Evolutionary conservation across 164 flowering plant species (phyloP), one percentile per base, ranked within the genome.

Genomic region (Saururus chinensis): DNA sequence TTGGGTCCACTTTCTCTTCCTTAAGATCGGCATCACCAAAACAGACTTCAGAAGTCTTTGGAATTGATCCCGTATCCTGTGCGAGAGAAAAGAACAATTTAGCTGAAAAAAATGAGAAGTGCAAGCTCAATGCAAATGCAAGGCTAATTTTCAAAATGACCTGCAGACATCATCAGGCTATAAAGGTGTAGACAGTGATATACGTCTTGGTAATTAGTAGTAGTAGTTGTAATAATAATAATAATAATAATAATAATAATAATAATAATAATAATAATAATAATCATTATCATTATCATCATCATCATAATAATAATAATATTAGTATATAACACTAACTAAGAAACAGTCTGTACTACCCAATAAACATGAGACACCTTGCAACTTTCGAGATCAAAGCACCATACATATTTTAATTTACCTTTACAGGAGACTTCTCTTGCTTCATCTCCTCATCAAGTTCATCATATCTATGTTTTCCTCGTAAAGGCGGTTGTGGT

Each of bases 1-100:
- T 25, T 40, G 73, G 22, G n/a, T 71, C 55, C 22, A 51, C 69
- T 25, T 19, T n/a, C 42, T 67, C 70, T 59, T 69, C 77, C 69
- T 63, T 73, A 37, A 53, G 53, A 26, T 53, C 30, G 70, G 52
- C 63, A 71, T 55, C 48, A 45, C 53, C 61, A 0, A 53, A 19
- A 60, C 53, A 54, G 51, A 60, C 57, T 56, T 59, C 49, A 40
- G 63, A 57, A 59, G 64, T 65, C 64, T 72, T 74, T n/a, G 57
- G 57, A 23, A 14, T 53, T 56, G 55, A 19, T 59, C 66, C 74
- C 19, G 64, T 51, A 52, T 62, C 78, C 89, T 84, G 57, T 22
- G 30, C 4, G 24, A 55, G 35, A 55, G 13, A 17, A 55, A 23
- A n/a, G 19, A 49, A 9, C 8, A 61, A 12, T 9, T 25, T 19